Evolutionary conservation across 495 filamentous ascomycete species (phyloP).

Genomic region (Aspergillus panamensis): DNA sequence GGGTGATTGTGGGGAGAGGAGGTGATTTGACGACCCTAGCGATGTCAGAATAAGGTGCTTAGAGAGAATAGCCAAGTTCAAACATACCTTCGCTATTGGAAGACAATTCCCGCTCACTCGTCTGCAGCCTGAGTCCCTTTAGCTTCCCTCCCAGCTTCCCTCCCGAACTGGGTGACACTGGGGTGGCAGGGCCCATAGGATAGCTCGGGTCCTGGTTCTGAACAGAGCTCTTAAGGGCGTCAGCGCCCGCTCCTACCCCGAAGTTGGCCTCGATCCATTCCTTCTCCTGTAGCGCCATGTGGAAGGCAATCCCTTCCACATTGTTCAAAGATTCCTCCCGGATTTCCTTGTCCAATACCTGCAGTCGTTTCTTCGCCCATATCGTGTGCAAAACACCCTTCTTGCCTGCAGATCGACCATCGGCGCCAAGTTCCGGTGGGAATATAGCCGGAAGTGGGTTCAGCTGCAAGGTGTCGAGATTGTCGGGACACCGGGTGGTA

Average conservation of each 20-base stretch:
- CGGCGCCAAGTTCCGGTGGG: conserved; percentile 63
- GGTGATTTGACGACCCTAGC: conserved; percentile 28
- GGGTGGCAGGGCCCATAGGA: conserved; percentile 45
- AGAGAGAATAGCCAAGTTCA: background rate
- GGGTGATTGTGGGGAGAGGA: conserved; percentile 57
- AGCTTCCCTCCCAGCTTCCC: conserved; percentile 68
- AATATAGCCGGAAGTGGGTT: conserved; percentile 81
- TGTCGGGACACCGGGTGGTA: conserved; percentile 17
- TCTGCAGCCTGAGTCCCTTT: conserved; percentile 69
- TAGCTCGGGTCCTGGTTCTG: conserved; percentile 22
- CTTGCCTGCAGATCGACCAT: conserved; percentile 61
- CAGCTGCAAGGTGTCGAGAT: conserved; percentile 42
- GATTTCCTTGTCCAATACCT: conserved; percentile 70
- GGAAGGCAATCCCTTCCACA: conserved; percentile 70
- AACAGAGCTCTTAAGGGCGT: conserved; percentile 20
- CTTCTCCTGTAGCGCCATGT: conserved; percentile 77
- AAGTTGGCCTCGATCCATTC: conserved; percentile 80
- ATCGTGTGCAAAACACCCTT: conserved; percentile 79
- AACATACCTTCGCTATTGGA: conserved; percentile 44
- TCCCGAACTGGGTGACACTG: conserved; percentile 60
- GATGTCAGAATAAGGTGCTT: conserved; percentile 3
- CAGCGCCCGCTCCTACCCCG: conserved; percentile 47
- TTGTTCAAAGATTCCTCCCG: conserved; percentile 58
- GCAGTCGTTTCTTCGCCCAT: conserved; percentile 75
- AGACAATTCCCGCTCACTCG: conserved; percentile 57